Evolutionary conservation across 768 basidiomycete species (phyloP), one percentile per base, ranked within the genome.

Genomic region (Cyclocybe aegerita): DNA sequence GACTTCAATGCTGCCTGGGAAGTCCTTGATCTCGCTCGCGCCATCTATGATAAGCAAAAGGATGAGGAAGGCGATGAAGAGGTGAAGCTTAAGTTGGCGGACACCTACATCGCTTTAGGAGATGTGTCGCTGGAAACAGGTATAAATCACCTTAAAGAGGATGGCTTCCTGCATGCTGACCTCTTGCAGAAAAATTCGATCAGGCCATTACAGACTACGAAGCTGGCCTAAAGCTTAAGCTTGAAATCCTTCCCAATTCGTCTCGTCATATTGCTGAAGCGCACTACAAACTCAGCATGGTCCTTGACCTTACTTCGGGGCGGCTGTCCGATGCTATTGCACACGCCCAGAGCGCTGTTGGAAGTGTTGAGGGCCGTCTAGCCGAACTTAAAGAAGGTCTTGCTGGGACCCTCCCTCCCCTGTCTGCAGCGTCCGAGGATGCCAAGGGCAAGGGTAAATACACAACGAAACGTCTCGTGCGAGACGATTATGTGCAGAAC

Each of bases 1-100:
- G 97, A 98, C 61, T 97, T 97, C 67, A 97, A 96, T 57, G 93
- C 92, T 17, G 93, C 97, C 9, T 99, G 96, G 94, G 91, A 97
- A 63, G 87, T 96, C 2, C 76, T 99, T n/a, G 97, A 99, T 59
- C 83, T 96, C 49, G 95, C 96, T 15, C 79, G 95, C 36, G 82
- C 86, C 9, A 86, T 96, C 52, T 94, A 91, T 60, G 82, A 85
- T 56, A 88, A 87, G 66, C 77, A 79, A 53, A 73, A 73, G 14
- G 62, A 67, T 9, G 71, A 76, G 4, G 75, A 76, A 7, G 80
- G 78, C 23, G 77, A 80, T 38, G 85, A 88, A 10, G 78, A 80
- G 48, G 67, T 81, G 33, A 85, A 80, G 62, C 78, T 96, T 46
- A 91, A 90, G 71, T 76, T 96, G 44, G 96, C 96, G 3, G 94